These are phyloP conservation scores for Diversispora eburnea DNA, from an alignment of 192 early-diverging fungal species.

Conservation along the genomic window DNA sequence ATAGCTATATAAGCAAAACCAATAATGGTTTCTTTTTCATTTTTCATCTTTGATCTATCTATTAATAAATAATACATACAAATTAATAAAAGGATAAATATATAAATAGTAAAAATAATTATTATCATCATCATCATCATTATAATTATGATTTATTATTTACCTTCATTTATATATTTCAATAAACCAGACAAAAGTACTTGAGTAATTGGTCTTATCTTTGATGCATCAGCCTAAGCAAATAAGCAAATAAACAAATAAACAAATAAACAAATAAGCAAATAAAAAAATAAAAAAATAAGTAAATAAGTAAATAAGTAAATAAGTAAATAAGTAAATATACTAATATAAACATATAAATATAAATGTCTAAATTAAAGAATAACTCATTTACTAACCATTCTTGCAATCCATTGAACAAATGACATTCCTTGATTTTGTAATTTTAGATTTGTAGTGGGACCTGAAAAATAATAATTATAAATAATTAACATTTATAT, in stretches of 20 bases:
- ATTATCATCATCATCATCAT: background rate
- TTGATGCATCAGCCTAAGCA: slow-evolving; percentile 30
- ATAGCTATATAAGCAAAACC: slow-evolving; percentile 85
- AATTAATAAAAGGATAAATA: background rate
- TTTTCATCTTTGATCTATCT: background rate
- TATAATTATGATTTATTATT: slow-evolving; percentile 35
- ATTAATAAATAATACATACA: background rate
- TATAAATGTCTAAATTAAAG: background rate
- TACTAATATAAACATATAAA: too few species aligned
- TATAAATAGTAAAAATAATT: too few species aligned
- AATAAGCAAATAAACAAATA: background rate
- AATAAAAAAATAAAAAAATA: too few species aligned
- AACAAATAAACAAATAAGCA: too few species aligned
- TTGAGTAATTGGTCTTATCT: slow-evolving; percentile 61
- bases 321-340: background rate
- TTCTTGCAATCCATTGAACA: slow-evolving; percentile 84
- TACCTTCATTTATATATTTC: slow-evolving; percentile 53
- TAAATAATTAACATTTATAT: background rate
- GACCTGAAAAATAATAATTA: slow-evolving; percentile 41
- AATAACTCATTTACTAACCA: slow-evolving; percentile 40
- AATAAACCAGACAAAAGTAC: slow-evolving; percentile 68
- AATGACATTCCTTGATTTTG: slow-evolving; percentile 74
- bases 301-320: background rate
- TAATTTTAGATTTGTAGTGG: slow-evolving; percentile 62
- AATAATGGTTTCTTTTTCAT: slow-evolving; percentile 62